Conservation (phyloP, 768 basidiomycete genomes). For the Lentinula detonsa region DNA sequence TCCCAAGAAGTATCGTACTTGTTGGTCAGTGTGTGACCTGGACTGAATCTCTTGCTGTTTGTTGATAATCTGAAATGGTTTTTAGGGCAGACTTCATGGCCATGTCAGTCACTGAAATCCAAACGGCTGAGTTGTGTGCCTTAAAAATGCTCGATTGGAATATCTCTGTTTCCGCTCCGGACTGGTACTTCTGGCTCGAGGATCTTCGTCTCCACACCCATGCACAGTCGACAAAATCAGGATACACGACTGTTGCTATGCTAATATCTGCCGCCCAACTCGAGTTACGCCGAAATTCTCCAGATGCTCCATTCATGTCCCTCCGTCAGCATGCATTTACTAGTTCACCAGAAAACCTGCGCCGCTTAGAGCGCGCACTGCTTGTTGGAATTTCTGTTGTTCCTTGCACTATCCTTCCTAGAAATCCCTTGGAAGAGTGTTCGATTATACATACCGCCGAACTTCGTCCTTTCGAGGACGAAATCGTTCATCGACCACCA, state of each 20-base stretch:
- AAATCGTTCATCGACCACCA: not conserved
- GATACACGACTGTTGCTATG: not conserved
- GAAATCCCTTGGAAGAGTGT: not conserved
- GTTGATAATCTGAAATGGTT: not conserved
- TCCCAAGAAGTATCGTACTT: slow-evolving; percentile 2
- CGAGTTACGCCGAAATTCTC: not conserved
- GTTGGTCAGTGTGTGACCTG: not conserved
- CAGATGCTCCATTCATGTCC: not conserved
- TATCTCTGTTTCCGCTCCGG: slow-evolving; percentile 2
- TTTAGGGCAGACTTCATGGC: not conserved
- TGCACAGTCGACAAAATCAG: not conserved
- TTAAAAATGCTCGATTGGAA: slow-evolving; percentile 4
- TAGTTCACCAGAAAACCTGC: not conserved
- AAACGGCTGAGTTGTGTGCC: not conserved
- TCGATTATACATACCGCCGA: not conserved
- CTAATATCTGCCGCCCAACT: not conserved
- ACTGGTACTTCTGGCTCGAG: slow-evolving; percentile 4
- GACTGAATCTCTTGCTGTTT: not conserved
- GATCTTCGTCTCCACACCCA: not conserved
- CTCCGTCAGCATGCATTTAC: not conserved
- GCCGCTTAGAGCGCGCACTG: not conserved
- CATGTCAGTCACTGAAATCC: not conserved
- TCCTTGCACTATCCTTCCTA: not conserved
- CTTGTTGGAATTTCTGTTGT: not conserved
- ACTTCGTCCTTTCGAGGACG: not conserved